Conservation (phyloP, 1,139 yeast genomes). For the Candida tropicalis region DNA sequence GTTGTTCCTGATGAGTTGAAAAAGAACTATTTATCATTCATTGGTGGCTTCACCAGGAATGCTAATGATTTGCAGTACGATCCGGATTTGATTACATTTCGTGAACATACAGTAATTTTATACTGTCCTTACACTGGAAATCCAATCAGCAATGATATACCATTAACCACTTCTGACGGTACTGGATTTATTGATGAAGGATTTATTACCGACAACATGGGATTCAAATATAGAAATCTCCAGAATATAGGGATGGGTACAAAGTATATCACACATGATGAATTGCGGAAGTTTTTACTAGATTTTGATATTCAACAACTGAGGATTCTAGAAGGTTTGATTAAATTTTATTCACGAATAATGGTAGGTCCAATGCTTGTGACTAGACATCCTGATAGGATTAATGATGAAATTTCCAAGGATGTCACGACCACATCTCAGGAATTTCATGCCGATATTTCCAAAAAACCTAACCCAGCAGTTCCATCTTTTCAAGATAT, state of each 20-base stretch:
- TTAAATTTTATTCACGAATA: conserved; percentile 11
- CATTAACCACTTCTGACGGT: too few species aligned
- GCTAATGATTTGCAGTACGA: conserved; percentile 6
- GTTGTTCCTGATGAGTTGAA: conserved; percentile 14
- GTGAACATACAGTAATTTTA: conserved; percentile 9
- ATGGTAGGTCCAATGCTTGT: conserved; percentile 2
- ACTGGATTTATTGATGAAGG: conserved; percentile 25
- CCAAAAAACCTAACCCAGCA: too few species aligned
- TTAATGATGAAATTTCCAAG: too few species aligned
- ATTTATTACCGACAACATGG: conserved; percentile 14
- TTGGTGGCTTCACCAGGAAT: conserved; percentile 5
- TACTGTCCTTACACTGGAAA: conserved; percentile 26
- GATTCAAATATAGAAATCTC: background rate
- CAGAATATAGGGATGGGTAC: too few species aligned
- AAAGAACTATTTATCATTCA: conserved; percentile 1
- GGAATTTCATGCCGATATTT: background rate
- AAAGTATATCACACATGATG: conserved; percentile 25
- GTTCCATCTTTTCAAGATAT: too few species aligned
- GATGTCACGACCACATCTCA: background rate
- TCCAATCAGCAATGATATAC: too few species aligned
- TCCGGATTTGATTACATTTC: conserved; percentile 5
- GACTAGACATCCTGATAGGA: too few species aligned
- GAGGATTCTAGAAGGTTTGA: conserved; percentile 17
- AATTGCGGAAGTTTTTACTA: conserved; percentile 25
- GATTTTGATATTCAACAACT: conserved; percentile 19